These are phyloP conservation scores for Xylariaceae sp. DNA, from an alignment of 2,329 filamentous ascomycete species.

Conservation along the genomic window DNA sequence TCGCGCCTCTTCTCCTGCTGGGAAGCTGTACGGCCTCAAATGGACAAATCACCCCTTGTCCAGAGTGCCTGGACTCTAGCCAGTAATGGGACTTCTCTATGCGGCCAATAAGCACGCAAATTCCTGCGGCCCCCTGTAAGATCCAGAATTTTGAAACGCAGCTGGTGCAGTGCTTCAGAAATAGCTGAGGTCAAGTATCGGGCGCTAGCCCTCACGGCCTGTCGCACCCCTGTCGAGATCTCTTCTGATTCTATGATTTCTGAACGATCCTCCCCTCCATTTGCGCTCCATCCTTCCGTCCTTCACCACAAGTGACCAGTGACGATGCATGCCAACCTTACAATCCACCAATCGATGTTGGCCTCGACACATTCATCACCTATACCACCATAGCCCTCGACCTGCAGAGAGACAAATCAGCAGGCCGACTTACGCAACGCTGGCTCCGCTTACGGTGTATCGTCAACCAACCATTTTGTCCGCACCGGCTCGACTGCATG, in stretches of 20 bases:
- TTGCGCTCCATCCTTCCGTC: constrained; percentile 10
- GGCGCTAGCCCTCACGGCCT: constrained; percentile 43
- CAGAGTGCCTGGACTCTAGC: too few relatives aligned
- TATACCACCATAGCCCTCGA: constrained; percentile 11
- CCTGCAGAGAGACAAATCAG: constrained; percentile 30
- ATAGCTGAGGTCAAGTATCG: constrained; percentile 44
- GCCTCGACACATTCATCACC: too few relatives aligned
- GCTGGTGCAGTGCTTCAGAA: constrained; percentile 58
- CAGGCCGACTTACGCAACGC: constrained; percentile 15
- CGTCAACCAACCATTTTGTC: constrained; percentile 23
- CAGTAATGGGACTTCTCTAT: constrained; percentile 28
- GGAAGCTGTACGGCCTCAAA: too few relatives aligned
- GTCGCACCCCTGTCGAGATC: constrained; percentile 32
- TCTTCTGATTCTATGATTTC: constrained; percentile 3
- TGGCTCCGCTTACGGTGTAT: constrained; percentile 25
- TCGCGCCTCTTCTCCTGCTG: too few relatives aligned
- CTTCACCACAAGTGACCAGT: constrained; percentile 12
- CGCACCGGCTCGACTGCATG: constrained; percentile 16
- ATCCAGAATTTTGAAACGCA: constrained; percentile 50
- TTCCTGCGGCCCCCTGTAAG: constrained; percentile 10
- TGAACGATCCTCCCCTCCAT: constrained; percentile 4
- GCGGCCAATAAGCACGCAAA: constrained; percentile 42
- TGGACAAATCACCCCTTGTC: too few relatives aligned
- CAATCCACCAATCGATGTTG: constrained; percentile 15
- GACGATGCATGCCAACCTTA: constrained; percentile 15